Percentiles rank a stretch among this genome's conserved stretches.
Conservation (phyloP, 352 stramenopile genomes). For the Stramenopiles sp. region DNA sequence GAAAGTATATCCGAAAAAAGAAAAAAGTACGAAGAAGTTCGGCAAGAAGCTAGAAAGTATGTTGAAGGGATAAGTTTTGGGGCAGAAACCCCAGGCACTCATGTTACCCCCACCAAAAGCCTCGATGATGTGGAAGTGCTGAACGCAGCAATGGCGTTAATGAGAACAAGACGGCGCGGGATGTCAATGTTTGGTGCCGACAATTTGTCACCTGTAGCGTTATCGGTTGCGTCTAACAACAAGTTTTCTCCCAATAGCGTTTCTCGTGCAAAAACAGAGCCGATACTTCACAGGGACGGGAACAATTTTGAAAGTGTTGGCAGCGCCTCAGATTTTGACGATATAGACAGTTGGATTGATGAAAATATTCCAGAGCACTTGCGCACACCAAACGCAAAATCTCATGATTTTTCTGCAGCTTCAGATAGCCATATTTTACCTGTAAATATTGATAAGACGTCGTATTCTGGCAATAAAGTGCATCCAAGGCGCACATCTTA, state of each 20-base stretch:
- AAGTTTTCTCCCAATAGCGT: too few relatives aligned
- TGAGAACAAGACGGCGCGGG: background rate
- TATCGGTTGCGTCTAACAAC: too few relatives aligned
- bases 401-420: too few relatives aligned
- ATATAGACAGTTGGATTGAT: conserved; percentile 6
- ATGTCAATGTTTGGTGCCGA: background rate
- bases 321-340: background rate
- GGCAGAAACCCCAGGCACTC: background rate
- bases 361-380: conserved; percentile 5
- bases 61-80: background rate
- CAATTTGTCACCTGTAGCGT: background rate
- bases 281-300: too few relatives aligned
- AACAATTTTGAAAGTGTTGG: background rate
- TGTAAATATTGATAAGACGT: background rate
- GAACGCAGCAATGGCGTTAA: background rate
- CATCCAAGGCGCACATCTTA: background rate
- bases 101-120: background rate
- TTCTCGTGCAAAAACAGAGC: background rate
- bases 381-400: background rate
- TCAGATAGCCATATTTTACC: too few relatives aligned
- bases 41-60: background rate
- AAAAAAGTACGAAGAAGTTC: background rate
- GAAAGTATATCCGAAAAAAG: background rate
- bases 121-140: background rate
- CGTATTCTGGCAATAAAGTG: background rate